phyloP scores from a whole-genome alignment of 1,284 basidiomycete genomes.

The Paramarasmius palmivorus region DNA sequence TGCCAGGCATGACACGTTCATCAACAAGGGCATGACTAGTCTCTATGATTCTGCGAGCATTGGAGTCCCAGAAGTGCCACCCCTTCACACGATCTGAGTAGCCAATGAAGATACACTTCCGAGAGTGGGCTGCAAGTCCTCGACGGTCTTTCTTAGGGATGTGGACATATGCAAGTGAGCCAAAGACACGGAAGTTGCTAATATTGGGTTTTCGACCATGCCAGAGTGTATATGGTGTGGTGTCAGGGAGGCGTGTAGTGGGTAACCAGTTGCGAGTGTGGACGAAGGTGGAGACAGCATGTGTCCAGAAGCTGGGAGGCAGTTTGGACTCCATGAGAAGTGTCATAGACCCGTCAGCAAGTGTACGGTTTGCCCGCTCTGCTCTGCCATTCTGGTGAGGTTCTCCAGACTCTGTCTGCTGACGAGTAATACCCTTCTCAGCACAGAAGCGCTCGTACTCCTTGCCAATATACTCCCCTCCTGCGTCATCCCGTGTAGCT shows the following conservation, averaged over 20 bases:
- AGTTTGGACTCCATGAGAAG: constrained; percentile 19
- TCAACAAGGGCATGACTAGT: constrained; percentile 29
- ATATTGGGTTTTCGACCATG: constrained; percentile 24
- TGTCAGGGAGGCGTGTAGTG: constrained; percentile 15
- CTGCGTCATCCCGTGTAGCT: constrained; percentile 26
- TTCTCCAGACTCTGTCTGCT: constrained; percentile 18
- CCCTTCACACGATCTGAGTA: constrained; percentile 24
- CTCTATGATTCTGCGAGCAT: constrained; percentile 21
- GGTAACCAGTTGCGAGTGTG: constrained; percentile 19
- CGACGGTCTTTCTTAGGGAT: constrained; percentile 27
- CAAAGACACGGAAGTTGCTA: constrained; percentile 28
- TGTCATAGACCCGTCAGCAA: constrained; percentile 20
- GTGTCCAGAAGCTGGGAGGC: constrained; percentile 19
- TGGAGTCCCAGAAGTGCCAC: constrained; percentile 31
- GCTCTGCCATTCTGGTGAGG: constrained; percentile 25
- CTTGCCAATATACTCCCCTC: constrained; percentile 27
- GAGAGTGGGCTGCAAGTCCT: constrained; percentile 27
- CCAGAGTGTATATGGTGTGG: constrained; percentile 6
- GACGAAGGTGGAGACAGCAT: constrained; percentile 14
- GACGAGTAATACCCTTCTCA: constrained; percentile 17
- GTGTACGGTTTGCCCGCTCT: constrained; percentile 12
- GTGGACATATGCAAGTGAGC: constrained; percentile 35
- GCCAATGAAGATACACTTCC: constrained; percentile 36
- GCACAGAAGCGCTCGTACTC: constrained; percentile 24
- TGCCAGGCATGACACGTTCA: constrained; percentile 21